Evolutionary conservation across 257 asterid species (phyloP).

Genomic region (Coffea eugenioides): DNA sequence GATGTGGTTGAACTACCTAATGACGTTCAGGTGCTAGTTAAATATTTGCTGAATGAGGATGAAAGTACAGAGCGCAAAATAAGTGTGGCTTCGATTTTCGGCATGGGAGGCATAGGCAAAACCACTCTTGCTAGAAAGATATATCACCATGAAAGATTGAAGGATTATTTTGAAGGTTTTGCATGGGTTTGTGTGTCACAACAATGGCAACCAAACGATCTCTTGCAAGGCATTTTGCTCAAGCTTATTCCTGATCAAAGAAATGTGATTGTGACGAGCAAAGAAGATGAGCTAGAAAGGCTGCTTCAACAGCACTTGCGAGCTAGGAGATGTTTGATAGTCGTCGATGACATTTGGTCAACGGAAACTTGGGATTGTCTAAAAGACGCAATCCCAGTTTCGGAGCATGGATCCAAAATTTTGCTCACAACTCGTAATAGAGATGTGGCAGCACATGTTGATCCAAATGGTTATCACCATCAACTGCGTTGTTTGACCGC

Average conservation of each 20-base stretch:
- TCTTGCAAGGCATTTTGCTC: too few relatives aligned
- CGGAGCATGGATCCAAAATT: not conserved
- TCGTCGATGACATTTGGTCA: conserved; percentile 11
- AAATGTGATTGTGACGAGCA: too few relatives aligned
- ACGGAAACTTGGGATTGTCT: not conserved
- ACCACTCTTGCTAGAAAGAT: conserved; percentile 15
- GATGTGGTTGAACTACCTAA: too few relatives aligned
- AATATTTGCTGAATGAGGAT: too few relatives aligned
- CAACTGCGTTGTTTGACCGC: too few relatives aligned
- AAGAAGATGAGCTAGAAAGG: not conserved
- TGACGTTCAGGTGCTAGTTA: too few relatives aligned
- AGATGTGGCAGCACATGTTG: not conserved
- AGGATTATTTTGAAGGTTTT: not conserved
- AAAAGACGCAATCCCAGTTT: not conserved
- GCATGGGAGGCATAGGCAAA: too few relatives aligned
- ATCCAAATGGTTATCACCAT: too few relatives aligned
- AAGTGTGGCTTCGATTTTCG: too few relatives aligned
- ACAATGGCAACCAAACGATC: too few relatives aligned
- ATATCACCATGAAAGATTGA: conserved; percentile 6
- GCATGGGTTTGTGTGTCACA: not conserved
- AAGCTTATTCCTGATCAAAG: too few relatives aligned
- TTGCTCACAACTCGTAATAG: not conserved
- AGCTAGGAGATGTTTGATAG: not conserved
- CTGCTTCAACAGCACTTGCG: not conserved
- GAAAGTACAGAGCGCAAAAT: too few relatives aligned